phyloP scores from a whole-genome alignment of 108 stramenopile species.

The Thalassiosira profunda region DNA sequence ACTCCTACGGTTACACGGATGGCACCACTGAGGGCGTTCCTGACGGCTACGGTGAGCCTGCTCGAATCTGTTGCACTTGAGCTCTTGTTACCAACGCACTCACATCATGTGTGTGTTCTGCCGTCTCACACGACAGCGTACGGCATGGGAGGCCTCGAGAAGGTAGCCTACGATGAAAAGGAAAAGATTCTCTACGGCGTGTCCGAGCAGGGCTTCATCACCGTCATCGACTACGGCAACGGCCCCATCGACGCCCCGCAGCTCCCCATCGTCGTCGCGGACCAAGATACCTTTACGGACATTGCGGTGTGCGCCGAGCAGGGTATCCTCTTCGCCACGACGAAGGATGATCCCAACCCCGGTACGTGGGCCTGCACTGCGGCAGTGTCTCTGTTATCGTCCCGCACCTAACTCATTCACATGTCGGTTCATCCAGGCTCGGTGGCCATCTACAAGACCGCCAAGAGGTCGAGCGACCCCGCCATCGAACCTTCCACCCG shows the following conservation, averaged over 20 bases:
- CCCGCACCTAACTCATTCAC: too few relatives aligned
- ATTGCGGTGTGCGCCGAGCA: slow-evolving; percentile 32
- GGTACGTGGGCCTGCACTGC: too few relatives aligned
- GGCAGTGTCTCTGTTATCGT: background rate
- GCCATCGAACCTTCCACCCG: background rate
- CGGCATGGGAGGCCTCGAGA: slow-evolving; percentile 54
- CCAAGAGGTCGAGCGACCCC: background rate
- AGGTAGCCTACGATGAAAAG: slow-evolving; percentile 39
- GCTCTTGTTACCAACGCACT: background rate
- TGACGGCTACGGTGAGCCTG: slow-evolving; percentile 12
- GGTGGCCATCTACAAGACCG: slow-evolving; percentile 38
- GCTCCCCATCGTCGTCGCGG: slow-evolving; percentile 10
- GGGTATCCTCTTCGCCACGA: slow-evolving; percentile 31
- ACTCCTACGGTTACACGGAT: slow-evolving; percentile 24
- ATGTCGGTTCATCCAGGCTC: too few relatives aligned
- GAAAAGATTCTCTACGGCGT: slow-evolving; percentile 52
- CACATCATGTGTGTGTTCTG: background rate
- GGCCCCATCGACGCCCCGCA: slow-evolving; percentile 25
- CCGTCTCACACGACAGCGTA: slow-evolving; percentile 14
- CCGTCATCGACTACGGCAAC: slow-evolving; percentile 47
- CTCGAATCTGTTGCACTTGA: background rate
- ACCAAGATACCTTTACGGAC: slow-evolving; percentile 12
- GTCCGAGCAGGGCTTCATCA: slow-evolving; percentile 42
- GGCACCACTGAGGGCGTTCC: slow-evolving; percentile 17
- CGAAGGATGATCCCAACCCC: slow-evolving; percentile 36